Conservation (phyloP, 2,329 filamentous ascomycete genomes). For the Fusarium staphyleae region DNA sequence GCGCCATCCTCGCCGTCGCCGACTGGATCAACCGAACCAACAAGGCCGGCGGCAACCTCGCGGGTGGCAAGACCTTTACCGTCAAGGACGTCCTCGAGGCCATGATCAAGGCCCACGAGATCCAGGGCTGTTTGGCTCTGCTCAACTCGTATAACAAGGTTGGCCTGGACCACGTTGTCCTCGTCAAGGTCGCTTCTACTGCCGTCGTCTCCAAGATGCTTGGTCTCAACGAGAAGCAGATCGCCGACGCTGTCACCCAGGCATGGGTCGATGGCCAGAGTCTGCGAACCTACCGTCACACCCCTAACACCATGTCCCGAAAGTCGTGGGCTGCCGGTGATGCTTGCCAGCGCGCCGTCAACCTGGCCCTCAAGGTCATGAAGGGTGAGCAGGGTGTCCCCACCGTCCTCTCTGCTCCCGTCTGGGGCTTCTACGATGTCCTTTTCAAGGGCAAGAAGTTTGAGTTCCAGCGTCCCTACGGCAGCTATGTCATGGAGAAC, state of each 20-base stretch:
- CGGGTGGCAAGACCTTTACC: slow-evolving; percentile 87
- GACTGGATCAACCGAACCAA: slow-evolving; percentile 97
- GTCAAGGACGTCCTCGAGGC: slow-evolving; percentile 91
- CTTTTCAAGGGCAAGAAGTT: slow-evolving; percentile 97
- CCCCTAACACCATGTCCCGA: slow-evolving; percentile 98
- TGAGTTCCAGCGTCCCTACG: slow-evolving; percentile 93
- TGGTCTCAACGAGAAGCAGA: slow-evolving; percentile 87
- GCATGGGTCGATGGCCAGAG: slow-evolving; percentile 97
- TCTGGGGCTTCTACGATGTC: slow-evolving; percentile 99
- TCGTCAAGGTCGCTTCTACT: slow-evolving; percentile 96
- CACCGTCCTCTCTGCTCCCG: slow-evolving; percentile 89
- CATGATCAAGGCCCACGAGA: slow-evolving; percentile 99
- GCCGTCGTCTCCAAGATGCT: slow-evolving; percentile 96
- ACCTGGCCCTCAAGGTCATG: slow-evolving; percentile 87
- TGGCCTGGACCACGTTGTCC: slow-evolving; percentile 94
- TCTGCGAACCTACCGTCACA: slow-evolving; percentile 95
- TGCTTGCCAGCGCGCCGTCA: slow-evolving; percentile 94
- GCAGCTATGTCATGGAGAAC: slow-evolving; percentile 99
- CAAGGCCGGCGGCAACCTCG: slow-evolving; percentile 77
- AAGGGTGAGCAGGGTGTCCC: slow-evolving; percentile 91
- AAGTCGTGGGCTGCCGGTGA: slow-evolving; percentile 99
- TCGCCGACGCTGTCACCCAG: slow-evolving; percentile 93
- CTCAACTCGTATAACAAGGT: slow-evolving; percentile 99
- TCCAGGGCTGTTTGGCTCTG: slow-evolving; percentile 94
- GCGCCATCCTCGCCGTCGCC: slow-evolving; percentile 93